Conservation (phyloP, 2,329 filamentous ascomycete genomes). For the Microsporum canis region DNA sequence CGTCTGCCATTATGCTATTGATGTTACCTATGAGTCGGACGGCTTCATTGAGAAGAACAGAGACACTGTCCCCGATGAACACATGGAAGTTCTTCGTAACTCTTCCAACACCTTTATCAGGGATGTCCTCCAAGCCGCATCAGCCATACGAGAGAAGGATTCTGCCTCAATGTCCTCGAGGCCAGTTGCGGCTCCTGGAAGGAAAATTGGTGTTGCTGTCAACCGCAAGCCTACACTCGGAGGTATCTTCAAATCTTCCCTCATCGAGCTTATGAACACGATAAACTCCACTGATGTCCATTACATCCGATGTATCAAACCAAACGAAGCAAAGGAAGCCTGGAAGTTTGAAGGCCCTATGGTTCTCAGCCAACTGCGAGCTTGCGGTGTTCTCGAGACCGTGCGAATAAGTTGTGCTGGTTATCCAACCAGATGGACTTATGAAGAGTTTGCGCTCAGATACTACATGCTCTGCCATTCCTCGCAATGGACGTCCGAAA, state of each 20-base stretch:
- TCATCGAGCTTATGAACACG: conserved; percentile 95
- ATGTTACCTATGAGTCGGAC: conserved; percentile 97
- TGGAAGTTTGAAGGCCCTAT: conserved; percentile 99
- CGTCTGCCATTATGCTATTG: conserved; percentile 94
- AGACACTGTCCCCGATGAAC: conserved; percentile 96
- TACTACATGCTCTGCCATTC: conserved; percentile 98
- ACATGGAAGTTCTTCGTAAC: conserved; percentile 80
- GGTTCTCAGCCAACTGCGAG: conserved; percentile 92
- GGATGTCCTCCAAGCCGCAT: conserved; percentile 73
- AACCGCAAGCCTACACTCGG: conserved; percentile 94
- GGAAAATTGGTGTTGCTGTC: conserved; percentile 81
- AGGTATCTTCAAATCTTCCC: conserved; percentile 95
- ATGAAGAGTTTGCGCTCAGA: conserved; percentile 91
- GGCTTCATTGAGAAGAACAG: conserved; percentile 99
- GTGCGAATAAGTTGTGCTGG: conserved; percentile 95
- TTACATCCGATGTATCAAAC: conserved; percentile 98
- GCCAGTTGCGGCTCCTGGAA: conserved; percentile 57
- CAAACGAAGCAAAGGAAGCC: conserved; percentile 88
- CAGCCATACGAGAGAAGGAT: conserved; percentile 83
- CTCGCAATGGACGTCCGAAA: conserved; percentile 80
- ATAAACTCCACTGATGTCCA: conserved; percentile 98
- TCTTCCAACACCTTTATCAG: conserved; percentile 77
- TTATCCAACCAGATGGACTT: conserved; percentile 96
- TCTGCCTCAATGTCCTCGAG: conserved; percentile 56
- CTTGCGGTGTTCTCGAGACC: conserved; percentile 97